phyloP scores from a whole-genome alignment of 108 stramenopile species.

The Cyclotella sp. region DNA sequence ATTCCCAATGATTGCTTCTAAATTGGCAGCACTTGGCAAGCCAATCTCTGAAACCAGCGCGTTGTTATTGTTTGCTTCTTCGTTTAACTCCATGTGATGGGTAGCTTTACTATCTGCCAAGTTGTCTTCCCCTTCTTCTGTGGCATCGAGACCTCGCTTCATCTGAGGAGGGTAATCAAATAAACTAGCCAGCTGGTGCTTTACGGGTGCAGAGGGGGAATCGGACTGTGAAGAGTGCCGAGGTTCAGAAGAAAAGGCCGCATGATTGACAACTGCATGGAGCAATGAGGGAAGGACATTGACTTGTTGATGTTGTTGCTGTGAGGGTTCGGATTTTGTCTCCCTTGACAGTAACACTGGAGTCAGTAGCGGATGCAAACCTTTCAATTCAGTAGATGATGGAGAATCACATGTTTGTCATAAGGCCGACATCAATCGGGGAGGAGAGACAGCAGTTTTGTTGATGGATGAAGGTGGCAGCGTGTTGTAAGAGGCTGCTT shows the following conservation, averaged over 20 bases:
- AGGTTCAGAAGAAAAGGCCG: slow-evolving; percentile 12
- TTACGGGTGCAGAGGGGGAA: neutral
- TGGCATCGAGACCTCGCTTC: neutral
- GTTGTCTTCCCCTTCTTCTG: neutral
- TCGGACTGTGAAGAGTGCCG: neutral
- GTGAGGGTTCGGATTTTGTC: neutral
- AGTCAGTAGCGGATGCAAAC: neutral
- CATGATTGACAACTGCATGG: slow-evolving; percentile 24
- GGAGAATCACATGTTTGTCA: slow-evolving; percentile 52
- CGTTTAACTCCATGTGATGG: neutral
- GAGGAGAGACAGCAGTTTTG: slow-evolving; percentile 53
- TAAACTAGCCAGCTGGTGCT: slow-evolving; percentile 5
- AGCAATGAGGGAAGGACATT: slow-evolving; percentile 30
- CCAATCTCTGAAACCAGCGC: neutral
- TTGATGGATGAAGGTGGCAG: slow-evolving; percentile 13
- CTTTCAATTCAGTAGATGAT: slow-evolving; percentile 20
- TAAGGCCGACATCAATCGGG: slow-evolving; percentile 63
- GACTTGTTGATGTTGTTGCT: neutral
- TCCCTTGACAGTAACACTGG: neutral
- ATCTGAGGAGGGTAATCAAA: neutral
- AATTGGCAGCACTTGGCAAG: slow-evolving; percentile 30
- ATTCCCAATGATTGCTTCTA: slow-evolving; percentile 67
- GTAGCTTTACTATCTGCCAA: neutral
- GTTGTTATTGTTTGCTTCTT: neutral
- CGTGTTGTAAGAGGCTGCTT: neutral